Conservation (phyloP, 2,329 filamentous ascomycete genomes). For the Fusarium udum region DNA sequence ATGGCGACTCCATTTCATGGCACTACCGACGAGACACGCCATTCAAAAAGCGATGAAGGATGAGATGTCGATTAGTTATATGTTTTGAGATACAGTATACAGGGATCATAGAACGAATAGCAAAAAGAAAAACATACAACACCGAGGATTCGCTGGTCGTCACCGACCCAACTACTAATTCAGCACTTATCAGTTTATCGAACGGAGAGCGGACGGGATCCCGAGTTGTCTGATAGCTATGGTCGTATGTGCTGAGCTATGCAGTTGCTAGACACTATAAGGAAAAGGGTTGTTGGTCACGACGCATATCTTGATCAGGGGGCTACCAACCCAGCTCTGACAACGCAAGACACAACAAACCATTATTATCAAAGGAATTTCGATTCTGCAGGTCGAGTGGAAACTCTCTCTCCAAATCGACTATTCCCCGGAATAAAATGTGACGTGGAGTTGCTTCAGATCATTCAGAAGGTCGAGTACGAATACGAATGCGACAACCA, state of each 20-base stretch:
- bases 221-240: conserved; percentile 31
- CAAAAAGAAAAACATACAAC: conserved; percentile 24
- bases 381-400: fast-evolving
- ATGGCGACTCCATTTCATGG: conserved; percentile 37
- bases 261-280: neutral
- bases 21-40: conserved; percentile 39
- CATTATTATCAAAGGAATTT: fast-evolving
- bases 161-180: conserved; percentile 30
- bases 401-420: no score
- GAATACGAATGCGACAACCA: conserved; percentile 27
- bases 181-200: conserved; percentile 29
- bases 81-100: no score
- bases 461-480: neutral
- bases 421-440: neutral
- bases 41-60: conserved; percentile 10
- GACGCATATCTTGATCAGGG: neutral
- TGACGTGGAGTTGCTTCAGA: neutral
- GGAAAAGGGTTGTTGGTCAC: no score
- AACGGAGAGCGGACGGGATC: conserved; percentile 32
- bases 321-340: neutral
- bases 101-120: neutral
- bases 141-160: conserved; percentile 33
- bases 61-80: fast-evolving
- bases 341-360: neutral
- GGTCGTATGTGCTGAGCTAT: conserved; percentile 12